Conservation (phyloP, 2,329 filamentous ascomycete genomes). For the Tolypocladium album region DNA sequence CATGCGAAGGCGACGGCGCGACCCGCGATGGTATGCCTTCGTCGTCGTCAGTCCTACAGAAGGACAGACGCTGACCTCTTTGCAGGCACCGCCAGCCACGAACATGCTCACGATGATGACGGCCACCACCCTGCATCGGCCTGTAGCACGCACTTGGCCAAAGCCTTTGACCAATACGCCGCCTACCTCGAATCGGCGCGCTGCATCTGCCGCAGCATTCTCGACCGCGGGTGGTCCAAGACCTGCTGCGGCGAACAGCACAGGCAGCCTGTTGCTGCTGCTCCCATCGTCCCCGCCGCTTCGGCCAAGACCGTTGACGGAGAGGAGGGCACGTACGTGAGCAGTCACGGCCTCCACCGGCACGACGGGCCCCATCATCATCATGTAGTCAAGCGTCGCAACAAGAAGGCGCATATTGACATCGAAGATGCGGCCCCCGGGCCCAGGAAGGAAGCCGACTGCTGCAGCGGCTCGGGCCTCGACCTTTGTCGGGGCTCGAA, state of each 20-base stretch:
- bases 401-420: constrained; percentile 6
- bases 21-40: constrained; percentile 11
- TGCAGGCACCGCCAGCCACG: constrained; percentile 8
- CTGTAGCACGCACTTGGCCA: constrained; percentile 19
- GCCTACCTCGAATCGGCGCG: constrained; percentile 24
- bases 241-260: constrained; percentile 15
- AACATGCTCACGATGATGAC: constrained; percentile 15
- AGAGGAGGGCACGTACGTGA: neutral
- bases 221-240: constrained; percentile 15
- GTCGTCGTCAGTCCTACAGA: neutral
- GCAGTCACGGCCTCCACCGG: constrained; percentile 2
- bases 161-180: constrained; percentile 22
- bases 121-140: constrained; percentile 14
- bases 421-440: constrained; percentile 2
- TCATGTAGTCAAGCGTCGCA: constrained; percentile 10
- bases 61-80: neutral
- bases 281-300: neutral
- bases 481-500: constrained; percentile 3
- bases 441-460: constrained; percentile 2
- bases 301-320: neutral
- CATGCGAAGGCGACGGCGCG: constrained; percentile 12
- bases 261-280: neutral
- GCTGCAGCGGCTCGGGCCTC: constrained; percentile 4
- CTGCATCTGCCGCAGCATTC: constrained; percentile 24
- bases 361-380: constrained; percentile 8